Evolutionary conservation across 495 filamentous ascomycete species (phyloP).

Genomic region (Immersiella caudata): DNA sequence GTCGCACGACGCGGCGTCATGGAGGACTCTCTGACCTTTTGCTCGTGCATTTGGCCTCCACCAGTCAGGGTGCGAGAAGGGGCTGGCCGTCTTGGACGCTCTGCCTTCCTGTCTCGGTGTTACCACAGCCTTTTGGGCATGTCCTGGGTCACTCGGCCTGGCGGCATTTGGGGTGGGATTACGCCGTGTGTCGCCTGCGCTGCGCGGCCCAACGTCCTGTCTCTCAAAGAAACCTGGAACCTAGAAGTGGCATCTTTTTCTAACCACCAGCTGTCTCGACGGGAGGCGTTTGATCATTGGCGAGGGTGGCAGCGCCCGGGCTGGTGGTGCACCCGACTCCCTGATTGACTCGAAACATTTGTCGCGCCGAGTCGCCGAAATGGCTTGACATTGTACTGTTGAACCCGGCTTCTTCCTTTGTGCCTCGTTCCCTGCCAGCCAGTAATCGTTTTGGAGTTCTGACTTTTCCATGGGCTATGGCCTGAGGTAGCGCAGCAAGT

Average conservation of each 20-base stretch:
- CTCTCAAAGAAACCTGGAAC: background rate
- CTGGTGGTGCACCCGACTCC: background rate
- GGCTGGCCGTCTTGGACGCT: background rate
- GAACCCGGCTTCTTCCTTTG: background rate
- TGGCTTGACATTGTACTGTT: background rate
- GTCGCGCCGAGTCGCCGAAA: conserved; percentile 3
- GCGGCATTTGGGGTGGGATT: too few species aligned
- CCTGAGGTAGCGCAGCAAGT: background rate
- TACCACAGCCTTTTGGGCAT: background rate
- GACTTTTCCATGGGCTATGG: background rate
- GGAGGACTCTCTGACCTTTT: background rate
- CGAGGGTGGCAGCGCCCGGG: background rate
- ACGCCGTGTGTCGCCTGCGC: too few species aligned
- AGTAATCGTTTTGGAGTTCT: background rate
- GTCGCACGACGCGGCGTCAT: background rate
- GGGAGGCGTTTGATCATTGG: conserved; percentile 9
- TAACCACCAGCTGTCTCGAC: background rate
- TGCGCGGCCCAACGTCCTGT: background rate
- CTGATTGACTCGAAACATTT: conserved; percentile 5
- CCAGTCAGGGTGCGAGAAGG: background rate
- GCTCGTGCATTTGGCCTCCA: background rate
- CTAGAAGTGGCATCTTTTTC: background rate
- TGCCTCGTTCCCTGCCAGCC: background rate
- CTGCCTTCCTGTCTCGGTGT: background rate
- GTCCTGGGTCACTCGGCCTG: background rate